Base-by-base conservation (phyloP, 768 basidiomycete genomes). In the Termitomyces sp. region DNA sequence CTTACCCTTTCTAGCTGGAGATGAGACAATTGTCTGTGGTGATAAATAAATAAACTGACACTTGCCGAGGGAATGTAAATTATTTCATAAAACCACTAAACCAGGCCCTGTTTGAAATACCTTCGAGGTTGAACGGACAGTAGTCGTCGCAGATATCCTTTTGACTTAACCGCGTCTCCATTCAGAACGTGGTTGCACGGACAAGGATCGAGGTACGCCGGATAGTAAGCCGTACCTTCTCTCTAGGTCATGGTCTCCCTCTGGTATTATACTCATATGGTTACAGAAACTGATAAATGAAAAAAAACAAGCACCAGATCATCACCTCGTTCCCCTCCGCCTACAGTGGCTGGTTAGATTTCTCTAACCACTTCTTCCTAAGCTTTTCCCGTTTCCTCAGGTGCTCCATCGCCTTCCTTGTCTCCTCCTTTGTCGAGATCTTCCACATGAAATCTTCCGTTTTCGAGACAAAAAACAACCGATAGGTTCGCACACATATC, bases 401-500 rank as follows among this genome's bases (percentile, higher is more conserved):
- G 40, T 66, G 67, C 50, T 63, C 63, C 2, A 69, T 58, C 16
- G 70, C 67, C 16, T 68, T 70, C 50, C 74, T 74, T 32, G 69
- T 69, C 63, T 84, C 83, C 1, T 74, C 76, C 28, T 71, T 68
- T 0, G 70, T 69, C 26, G 76, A 71, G 13, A 76, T 67, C 56
- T 79, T 81, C 75, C 79, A 82, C 56, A 88, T 71, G 58, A 80
- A 78, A 61, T 89, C 89, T 64, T 88, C 89, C 48, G 85, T 86
- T 28, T 76, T 68, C 2, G 89, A 76, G 6, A 89, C 89, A 69
- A 85, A 93, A 77, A 95, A 94, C 14, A 93, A 72, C 36, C 88
- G 80, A 70, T 93, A 93, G 9, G 88, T 91, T 59, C 86, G 80
- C 38, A 93, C 80, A 71, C 95, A 96, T 58, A 97, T 83, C 62